Base-by-base conservation (phyloP, 352 stramenopile genomes). In the Pythium scleroteichum region DNA sequence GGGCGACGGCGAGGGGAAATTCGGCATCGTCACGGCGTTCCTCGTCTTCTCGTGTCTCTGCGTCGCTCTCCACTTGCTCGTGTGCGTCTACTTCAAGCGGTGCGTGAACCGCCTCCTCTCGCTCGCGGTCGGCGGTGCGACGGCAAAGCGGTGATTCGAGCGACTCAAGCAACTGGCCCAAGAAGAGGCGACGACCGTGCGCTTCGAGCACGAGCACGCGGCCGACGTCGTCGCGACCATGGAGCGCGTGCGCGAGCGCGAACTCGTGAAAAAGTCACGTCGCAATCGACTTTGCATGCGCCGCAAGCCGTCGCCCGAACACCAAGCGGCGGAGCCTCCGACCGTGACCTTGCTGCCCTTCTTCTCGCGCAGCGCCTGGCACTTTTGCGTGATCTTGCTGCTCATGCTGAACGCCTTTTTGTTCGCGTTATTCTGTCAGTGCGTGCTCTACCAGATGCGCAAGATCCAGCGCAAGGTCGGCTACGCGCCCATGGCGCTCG, bases 391-490 rank as follows among this genome's bases (percentile, higher is more conserved):
- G 24, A 71, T 65, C 35, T 45, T 50, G n/a, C 47, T 52, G 22
- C 45, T 71, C n/a, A 65, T 71, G 63, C 57, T 71, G 16, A 71
- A 71, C 46, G 63, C 46, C 16, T 52, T 71, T n/a, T 71, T 66
- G 47, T 24, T 71, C 17, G 63, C 63, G 57, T 50, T 71, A 19
- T 71, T 71, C 40, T 71, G 63, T 38, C 63, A 71, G 57, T 71
- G 63, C 17, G 44, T 71, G 17, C 19, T 71, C 24, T 71, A 59
- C 46, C 62, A 63, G 17, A 58, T 71, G 63, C 14, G 20, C 14
- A 5, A 10, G 14, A 52, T 71, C 27, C 53, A 53, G 44, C 19
- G 62, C n/a, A 2, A 56, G 19, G 38, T 54, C 23, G 63, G 63
- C 6, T 17, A 10, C 16, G 40, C 27, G 13, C 4, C 39, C 17